Evolutionary conservation across 164 flowering plant genomes (phyloP).

Genomic region (grape (Vitis vinifera)): ASM3070453v1 NC_081822.1:914501-915000

Average conservation of each 20-base stretch:
- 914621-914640: slow-evolving; percentile 79
- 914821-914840: slow-evolving; percentile 10
- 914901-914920: slow-evolving; percentile 47
- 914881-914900: not conserved
- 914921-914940: slow-evolving; percentile 49
- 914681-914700: slow-evolving; percentile 68
- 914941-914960: slow-evolving; percentile 83
- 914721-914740: slow-evolving; percentile 68
- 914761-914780: slow-evolving; percentile 59
- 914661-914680: slow-evolving; percentile 68
- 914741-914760: slow-evolving; percentile 67
- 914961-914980: slow-evolving; percentile 4
- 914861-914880: not conserved
- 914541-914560: slow-evolving; percentile 82
- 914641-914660: slow-evolving; percentile 57
- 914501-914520: slow-evolving; percentile 77
- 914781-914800: slow-evolving; percentile 32
- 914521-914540: slow-evolving; percentile 68
- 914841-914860: not conserved
- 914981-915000: not conserved
- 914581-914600: slow-evolving; percentile 73
- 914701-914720: slow-evolving; percentile 90
- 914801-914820: slow-evolving; percentile 35
- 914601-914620: slow-evolving; percentile 45
- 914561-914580: slow-evolving; percentile 88